Percentiles rank a stretch among this genome's conserved stretches.
Evolutionary conservation across 108 stramenopile genomes (phyloP).

Genomic region (Skeletonema grethae): DNA sequence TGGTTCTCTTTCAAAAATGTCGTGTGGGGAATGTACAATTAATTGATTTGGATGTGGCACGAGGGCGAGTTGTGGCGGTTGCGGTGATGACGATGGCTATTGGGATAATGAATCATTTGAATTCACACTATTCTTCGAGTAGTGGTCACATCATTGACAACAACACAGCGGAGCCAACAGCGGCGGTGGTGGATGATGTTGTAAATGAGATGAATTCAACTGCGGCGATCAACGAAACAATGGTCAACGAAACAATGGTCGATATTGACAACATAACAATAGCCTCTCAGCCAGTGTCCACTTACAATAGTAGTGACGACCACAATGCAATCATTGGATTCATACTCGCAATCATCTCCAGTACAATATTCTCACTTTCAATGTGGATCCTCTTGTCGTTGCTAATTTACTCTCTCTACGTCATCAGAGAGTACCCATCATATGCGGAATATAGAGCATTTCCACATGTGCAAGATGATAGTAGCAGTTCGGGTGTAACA

Average conservation of each 20-base stretch:
- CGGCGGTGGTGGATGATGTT: background rate
- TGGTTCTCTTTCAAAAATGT: conserved; percentile 6
- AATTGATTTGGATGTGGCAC: conserved; percentile 27
- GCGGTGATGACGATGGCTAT: conserved; percentile 17
- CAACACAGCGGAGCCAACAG: background rate
- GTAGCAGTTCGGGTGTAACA: background rate
- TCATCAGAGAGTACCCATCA: conserved; percentile 29
- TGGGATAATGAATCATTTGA: conserved; percentile 22
- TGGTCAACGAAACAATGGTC: background rate
- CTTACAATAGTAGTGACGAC: conserved; percentile 3
- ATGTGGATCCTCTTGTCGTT: conserved; percentile 26
- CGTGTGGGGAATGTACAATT: background rate
- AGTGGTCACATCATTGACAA: background rate
- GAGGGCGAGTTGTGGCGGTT: conserved; percentile 23
- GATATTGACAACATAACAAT: background rate
- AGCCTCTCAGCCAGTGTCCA: background rate
- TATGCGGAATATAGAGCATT: conserved; percentile 25
- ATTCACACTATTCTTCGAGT: background rate
- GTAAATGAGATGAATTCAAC: background rate
- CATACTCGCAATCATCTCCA: conserved; percentile 10
- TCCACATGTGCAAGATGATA: conserved; percentile 7
- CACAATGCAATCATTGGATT: background rate
- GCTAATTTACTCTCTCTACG: conserved; percentile 21
- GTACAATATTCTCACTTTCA: conserved; percentile 23
- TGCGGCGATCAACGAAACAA: background rate